These are phyloP conservation scores for Penicillium manginii DNA, from an alignment of 495 filamentous ascomycete genomes.

Conservation along the genomic window DNA sequence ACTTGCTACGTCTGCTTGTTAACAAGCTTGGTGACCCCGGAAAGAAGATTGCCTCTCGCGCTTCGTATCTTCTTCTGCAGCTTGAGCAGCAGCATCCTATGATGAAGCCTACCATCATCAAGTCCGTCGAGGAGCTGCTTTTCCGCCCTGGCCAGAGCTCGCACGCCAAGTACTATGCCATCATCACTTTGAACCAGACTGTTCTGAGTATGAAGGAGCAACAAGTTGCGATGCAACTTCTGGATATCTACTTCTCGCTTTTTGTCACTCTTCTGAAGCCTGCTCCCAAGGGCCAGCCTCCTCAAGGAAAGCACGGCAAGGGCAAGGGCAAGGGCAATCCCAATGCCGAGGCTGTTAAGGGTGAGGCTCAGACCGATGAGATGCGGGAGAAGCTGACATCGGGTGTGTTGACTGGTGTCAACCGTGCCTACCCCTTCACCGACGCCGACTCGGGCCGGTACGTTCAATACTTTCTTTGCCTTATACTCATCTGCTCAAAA, in stretches of 20 bases:
- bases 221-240: constrained; percentile 74
- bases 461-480: constrained; percentile 29
- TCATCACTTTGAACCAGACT: constrained; percentile 96
- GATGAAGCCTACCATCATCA: constrained; percentile 89
- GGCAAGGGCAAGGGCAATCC: constrained; percentile 51
- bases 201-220: constrained; percentile 83
- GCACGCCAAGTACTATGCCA: constrained; percentile 92
- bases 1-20: constrained; percentile 84
- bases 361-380: constrained; percentile 60
- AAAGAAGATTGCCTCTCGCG: constrained; percentile 90
- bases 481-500: background rate
- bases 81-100: constrained; percentile 82
- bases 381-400: constrained; percentile 87
- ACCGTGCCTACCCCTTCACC: constrained; percentile 92
- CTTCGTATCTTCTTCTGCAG: constrained; percentile 91
- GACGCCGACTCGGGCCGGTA: constrained; percentile 75
- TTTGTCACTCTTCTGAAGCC: constrained; percentile 79
- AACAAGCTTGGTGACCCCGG: constrained; percentile 95
- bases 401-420: constrained; percentile 88
- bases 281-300: constrained; percentile 35
- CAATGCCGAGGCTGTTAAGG: constrained; percentile 58
- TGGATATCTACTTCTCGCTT: constrained; percentile 87
- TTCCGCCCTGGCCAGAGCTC: constrained; percentile 83
- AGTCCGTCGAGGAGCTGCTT: constrained; percentile 83
- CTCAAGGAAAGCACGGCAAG: constrained; percentile 30